Evolutionary conservation across 2,329 filamentous ascomycete genomes (phyloP), one percentile per base, ranked within the genome.

Genomic region (Penicillium hordei): DNA sequence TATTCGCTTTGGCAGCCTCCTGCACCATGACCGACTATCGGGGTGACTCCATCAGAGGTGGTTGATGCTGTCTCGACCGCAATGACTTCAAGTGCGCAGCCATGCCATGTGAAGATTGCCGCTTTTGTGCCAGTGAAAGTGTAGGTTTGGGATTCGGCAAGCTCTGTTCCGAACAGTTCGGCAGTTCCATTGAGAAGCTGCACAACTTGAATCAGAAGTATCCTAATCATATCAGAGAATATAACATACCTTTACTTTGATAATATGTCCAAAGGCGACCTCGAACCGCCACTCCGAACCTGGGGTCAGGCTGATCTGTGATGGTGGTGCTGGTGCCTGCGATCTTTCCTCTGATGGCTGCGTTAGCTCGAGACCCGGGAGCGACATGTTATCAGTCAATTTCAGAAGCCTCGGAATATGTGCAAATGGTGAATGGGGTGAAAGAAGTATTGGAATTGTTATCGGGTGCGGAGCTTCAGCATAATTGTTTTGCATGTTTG

Each of bases 91-190:
- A 99, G 79, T 52, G 86, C 86, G 76, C 92, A 97, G 67, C 94
- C 93, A 70, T 93, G 87, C 89, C 91, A 96, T 50, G 93, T 96
- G 74, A 90, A 90, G 69, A 99, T 89, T 60, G 93, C 93, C 57
- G 90, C 89, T 78, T 95, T 95, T 65, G 84, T 85, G 55, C 91
- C 90, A 45, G 84, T 83, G 75, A 99, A 93, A 33, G 82, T 87
- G 78, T 97, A 97, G 10, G 85, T 82, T 51, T 89, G 89, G 56
- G 89, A 89, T 10, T 85, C 83, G 12, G 92, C 92, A 43, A 99
- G 88, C 78, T 99, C 94, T 55, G 93, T 93, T 71, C 94, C 94
- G 72, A 97, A 96, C 70, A 96, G 86, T 75, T 99, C 94, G 48
- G 93, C 94, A 1, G 88, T 91, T 60, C 94, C 94, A 34, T 83